A percentile compares a stretch with the other conserved stretches of the same genome.
Evolutionary conservation across 2,329 filamentous ascomycete genomes (phyloP).

Genomic region (Epichloe baconii): DNA sequence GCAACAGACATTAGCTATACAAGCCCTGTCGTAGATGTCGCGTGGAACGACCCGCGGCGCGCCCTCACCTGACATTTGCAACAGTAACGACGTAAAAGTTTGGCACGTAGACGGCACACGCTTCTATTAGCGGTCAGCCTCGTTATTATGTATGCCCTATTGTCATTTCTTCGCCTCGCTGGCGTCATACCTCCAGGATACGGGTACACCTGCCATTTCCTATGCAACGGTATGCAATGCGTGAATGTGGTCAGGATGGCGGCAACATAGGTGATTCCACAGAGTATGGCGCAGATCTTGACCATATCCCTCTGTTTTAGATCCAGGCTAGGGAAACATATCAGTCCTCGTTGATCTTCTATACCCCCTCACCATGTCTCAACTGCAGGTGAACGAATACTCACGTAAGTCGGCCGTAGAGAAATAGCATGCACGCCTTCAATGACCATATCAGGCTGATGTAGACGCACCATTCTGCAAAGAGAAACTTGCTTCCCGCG

Average conservation of each 20-base stretch:
- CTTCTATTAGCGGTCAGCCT: neutral
- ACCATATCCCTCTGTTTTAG: conserved; percentile 12
- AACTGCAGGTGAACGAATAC: conserved; percentile 2
- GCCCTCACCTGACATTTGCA: neutral
- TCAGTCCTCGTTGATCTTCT: too few relatives aligned
- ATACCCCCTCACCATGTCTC: neutral
- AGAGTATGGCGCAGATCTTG: conserved; percentile 19
- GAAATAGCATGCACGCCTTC: conserved; percentile 30
- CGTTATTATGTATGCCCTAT: neutral
- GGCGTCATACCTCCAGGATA: conserved; percentile 25
- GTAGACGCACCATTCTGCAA: conserved; percentile 28
- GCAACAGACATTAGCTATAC: neutral
- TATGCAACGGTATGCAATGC: conserved; percentile 22
- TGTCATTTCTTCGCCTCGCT: too few relatives aligned
- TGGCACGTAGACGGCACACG: neutral
- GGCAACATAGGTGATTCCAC: conserved; percentile 18
- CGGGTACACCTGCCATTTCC: conserved; percentile 27
- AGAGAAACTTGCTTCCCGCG: conserved; percentile 21
- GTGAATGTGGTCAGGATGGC: conserved; percentile 21
- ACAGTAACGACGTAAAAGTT: neutral
- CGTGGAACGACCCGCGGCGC: neutral
- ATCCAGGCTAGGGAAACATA: conserved; percentile 15
- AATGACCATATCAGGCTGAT: conserved; percentile 28
- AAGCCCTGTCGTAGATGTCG: too few relatives aligned
- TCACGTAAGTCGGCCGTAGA: conserved; percentile 29